These are phyloP conservation scores for Pyrenophora graminea DNA, from an alignment of 2,329 filamentous ascomycete species.

Conservation along the genomic window DNA sequence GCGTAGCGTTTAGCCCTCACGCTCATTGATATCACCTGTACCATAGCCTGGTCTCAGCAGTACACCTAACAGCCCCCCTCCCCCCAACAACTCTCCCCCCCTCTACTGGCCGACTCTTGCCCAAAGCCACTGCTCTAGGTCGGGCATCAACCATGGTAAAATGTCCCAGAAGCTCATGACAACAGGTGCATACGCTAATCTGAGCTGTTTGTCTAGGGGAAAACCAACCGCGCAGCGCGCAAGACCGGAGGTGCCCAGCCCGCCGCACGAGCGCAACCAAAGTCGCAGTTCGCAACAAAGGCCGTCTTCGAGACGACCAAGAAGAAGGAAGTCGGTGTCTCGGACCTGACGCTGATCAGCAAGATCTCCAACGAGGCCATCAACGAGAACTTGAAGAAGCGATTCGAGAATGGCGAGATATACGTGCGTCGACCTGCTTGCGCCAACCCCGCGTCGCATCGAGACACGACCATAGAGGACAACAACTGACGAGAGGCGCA, in stretches of 20 bases:
- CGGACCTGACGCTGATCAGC: conserved; percentile 94
- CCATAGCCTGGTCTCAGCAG: conserved; percentile 4
- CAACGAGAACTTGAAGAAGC: conserved; percentile 98
- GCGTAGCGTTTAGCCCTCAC: conserved; percentile 9
- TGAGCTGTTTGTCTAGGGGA: conserved; percentile 47
- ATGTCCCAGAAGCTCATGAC: conserved; percentile 5
- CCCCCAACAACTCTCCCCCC: conserved; percentile 1
- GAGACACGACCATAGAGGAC: conserved; percentile 13
- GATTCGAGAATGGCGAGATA: conserved; percentile 96
- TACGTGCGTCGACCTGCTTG: conserved; percentile 63
- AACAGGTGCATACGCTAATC: conserved; percentile 23
- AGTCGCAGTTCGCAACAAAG: conserved; percentile 80
- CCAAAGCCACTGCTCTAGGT: conserved; percentile 28
- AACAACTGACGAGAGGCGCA: conserved; percentile 44
- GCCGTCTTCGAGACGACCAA: conserved; percentile 94
- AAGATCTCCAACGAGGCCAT: conserved; percentile 99
- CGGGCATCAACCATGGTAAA: conserved; percentile 45
- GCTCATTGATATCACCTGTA: not conserved
- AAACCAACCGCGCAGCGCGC: conserved; percentile 62
- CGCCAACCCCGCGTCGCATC: conserved; percentile 29
- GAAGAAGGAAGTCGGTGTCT: conserved; percentile 99
- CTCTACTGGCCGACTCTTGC: conserved; percentile 14
- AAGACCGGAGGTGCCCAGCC: conserved; percentile 52
- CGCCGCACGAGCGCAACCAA: conserved; percentile 50
- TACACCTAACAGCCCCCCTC: conserved; percentile 5